A percentile compares a stretch with the other conserved stretches of the same genome.
phyloP scores from a whole-genome alignment of 352 stramenopile genomes.

The Phytophthora pluvialis region DNA sequence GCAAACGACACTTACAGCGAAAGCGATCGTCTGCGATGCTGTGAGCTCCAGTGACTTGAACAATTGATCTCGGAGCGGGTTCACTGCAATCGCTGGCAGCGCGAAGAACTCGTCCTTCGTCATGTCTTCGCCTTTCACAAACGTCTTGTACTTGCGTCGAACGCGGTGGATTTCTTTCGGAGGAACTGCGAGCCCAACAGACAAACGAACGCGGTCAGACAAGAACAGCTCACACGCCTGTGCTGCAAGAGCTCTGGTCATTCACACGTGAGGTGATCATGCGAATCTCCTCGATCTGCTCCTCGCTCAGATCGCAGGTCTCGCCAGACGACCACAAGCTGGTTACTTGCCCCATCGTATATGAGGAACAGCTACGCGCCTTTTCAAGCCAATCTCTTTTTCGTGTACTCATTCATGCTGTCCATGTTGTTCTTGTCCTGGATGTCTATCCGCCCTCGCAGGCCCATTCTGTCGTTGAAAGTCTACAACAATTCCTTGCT shows the following conservation, averaged over 20 bases:
- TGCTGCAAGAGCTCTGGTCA: background rate
- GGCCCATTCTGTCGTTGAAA: slow-evolving; percentile 13
- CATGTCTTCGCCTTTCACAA: slow-evolving; percentile 55
- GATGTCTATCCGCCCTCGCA: slow-evolving; percentile 19
- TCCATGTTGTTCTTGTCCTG: background rate
- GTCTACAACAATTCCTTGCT: background rate
- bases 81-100: slow-evolving; percentile 45
- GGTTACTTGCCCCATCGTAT: slow-evolving; percentile 29
- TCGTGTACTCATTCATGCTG: slow-evolving; percentile 9
- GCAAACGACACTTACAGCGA: slow-evolving; percentile 32
- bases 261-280: slow-evolving; percentile 64
- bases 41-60: slow-evolving; percentile 57
- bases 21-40: slow-evolving; percentile 36
- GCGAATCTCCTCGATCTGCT: slow-evolving; percentile 63
- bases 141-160: slow-evolving; percentile 43
- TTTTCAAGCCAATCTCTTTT: slow-evolving; percentile 17
- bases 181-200: slow-evolving; percentile 38
- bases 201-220: background rate
- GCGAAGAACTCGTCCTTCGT: slow-evolving; percentile 62
- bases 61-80: slow-evolving; percentile 53
- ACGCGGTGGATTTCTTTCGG: slow-evolving; percentile 64
- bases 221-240: background rate
- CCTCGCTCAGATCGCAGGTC: slow-evolving; percentile 54
- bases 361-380: background rate
- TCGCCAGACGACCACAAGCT: slow-evolving; percentile 26